Conservation (phyloP, 2,329 filamentous ascomycete genomes). For the Stagonosporopsis cucurbitacearum region DNA sequence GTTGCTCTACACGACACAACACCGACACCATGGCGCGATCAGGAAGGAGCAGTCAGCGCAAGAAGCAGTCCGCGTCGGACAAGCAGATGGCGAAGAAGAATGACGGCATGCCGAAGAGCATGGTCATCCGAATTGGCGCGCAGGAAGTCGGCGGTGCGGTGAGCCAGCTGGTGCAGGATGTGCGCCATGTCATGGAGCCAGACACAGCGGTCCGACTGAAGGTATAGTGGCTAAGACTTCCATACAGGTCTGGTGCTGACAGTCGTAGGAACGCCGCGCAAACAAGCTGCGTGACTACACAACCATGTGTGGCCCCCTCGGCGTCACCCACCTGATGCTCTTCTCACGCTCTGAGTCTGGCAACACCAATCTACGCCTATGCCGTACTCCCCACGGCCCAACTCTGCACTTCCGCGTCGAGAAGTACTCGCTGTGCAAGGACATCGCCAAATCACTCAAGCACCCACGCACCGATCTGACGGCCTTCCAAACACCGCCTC, state of each 20-base stretch:
- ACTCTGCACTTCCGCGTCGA: conserved; percentile 95
- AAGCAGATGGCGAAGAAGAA: conserved; percentile 60
- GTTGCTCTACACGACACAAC: conserved; percentile 3
- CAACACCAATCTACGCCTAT: conserved; percentile 90
- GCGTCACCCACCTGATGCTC: conserved; percentile 89
- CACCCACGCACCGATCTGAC: conserved; percentile 79
- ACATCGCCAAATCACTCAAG: conserved; percentile 82
- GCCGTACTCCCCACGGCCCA: conserved; percentile 85
- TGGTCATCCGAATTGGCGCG: conserved; percentile 97
- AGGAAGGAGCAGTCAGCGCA: conserved; percentile 36
- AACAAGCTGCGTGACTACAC: conserved; percentile 93
- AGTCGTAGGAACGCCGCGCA: conserved; percentile 72
- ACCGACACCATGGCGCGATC: conserved; percentile 35
- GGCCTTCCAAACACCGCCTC: conserved; percentile 82
- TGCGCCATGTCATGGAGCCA: conserved; percentile 93
- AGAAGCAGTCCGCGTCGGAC: conserved; percentile 44
- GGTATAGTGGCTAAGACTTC: conserved; percentile 46
- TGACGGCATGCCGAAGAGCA: conserved; percentile 82
- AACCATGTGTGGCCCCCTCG: conserved; percentile 92
- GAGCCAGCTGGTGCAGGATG: conserved; percentile 88
- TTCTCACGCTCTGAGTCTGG: conserved; percentile 89
- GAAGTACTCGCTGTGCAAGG: conserved; percentile 91
- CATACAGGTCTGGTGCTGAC: not conserved
- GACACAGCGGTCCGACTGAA: conserved; percentile 88
- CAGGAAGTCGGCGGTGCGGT: conserved; percentile 91